Conservation (phyloP, 176 grass and related monocot species). For the Oryza glumipatula region DNA sequence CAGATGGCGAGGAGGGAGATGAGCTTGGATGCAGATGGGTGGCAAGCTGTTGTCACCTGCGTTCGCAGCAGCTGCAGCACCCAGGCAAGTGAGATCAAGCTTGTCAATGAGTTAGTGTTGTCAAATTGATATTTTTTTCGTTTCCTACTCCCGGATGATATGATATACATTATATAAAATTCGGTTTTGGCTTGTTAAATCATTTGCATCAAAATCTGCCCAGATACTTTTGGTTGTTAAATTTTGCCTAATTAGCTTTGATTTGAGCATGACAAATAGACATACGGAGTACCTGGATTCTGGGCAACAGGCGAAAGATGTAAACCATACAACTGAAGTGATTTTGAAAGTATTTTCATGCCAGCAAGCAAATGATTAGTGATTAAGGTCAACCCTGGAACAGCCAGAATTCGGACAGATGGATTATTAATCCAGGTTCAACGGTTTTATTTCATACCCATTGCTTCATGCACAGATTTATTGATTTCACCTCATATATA, state of each 20-base stretch:
- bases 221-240: neutral
- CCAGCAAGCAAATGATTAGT: too few species aligned
- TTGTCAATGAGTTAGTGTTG: slow-evolving; percentile 6
- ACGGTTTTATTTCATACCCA: neutral
- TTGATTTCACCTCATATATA: neutral
- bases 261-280: neutral
- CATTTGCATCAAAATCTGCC: neutral
- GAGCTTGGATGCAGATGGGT: slow-evolving; percentile 31
- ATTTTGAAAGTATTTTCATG: neutral
- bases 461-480: neutral
- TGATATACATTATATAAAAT: neutral
- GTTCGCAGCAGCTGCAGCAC: slow-evolving; percentile 3
- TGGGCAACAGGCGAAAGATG: neutral
- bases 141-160: neutral
- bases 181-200: neutral
- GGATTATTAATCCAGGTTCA: neutral
- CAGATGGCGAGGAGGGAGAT: slow-evolving; percentile 49
- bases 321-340: neutral
- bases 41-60: slow-evolving; percentile 17
- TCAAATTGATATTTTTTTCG: slow-evolving; percentile 1
- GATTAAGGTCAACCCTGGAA: neutral
- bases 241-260: neutral
- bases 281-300: neutral
- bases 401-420: neutral
- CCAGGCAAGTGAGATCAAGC: slow-evolving; percentile 1